Percentiles rank a stretch among this genome's conserved stretches.
phyloP scores from a whole-genome alignment of 768 basidiomycete species.

The Trametes maxima region DNA sequence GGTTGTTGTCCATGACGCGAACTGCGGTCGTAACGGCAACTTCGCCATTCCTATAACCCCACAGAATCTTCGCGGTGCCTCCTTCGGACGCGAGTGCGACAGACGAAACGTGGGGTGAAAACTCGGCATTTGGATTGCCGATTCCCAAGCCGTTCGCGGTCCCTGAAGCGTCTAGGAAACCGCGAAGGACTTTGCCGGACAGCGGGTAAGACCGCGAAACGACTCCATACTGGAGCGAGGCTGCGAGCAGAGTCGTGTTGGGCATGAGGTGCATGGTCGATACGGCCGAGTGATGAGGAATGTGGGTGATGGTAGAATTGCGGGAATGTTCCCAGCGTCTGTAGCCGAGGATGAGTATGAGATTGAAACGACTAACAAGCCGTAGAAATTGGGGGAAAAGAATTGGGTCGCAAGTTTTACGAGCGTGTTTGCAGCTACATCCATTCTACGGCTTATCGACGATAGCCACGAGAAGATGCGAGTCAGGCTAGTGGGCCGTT shows the following conservation, averaged over 20 bases:
- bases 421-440: no score
- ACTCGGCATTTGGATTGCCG: slow-evolving; percentile 77
- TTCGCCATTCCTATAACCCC: slow-evolving; percentile 75
- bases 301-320: slow-evolving; percentile 60
- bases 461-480: no score
- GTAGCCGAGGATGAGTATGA: slow-evolving; percentile 10
- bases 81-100: slow-evolving; percentile 64
- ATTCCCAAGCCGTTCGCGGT: slow-evolving; percentile 58
- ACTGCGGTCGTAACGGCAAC: slow-evolving; percentile 61
- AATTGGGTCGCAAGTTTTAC: background rate
- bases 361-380: background rate
- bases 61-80: slow-evolving; percentile 65
- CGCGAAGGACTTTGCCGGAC: slow-evolving; percentile 67
- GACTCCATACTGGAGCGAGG: slow-evolving; percentile 68
- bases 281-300: slow-evolving; percentile 61
- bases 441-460: no score
- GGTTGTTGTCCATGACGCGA: slow-evolving; percentile 58
- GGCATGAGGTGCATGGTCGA: slow-evolving; percentile 63
- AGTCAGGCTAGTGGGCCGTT: no score
- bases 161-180: slow-evolving; percentile 68
- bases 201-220: slow-evolving; percentile 74
- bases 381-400: background rate
- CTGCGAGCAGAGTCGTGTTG: slow-evolving; percentile 54
- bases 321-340: slow-evolving; percentile 76
- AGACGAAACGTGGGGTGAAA: slow-evolving; percentile 64